Evolutionary conservation across 1,284 basidiomycete species (phyloP).

Genomic region (Leccinum subrobustum): DNA sequence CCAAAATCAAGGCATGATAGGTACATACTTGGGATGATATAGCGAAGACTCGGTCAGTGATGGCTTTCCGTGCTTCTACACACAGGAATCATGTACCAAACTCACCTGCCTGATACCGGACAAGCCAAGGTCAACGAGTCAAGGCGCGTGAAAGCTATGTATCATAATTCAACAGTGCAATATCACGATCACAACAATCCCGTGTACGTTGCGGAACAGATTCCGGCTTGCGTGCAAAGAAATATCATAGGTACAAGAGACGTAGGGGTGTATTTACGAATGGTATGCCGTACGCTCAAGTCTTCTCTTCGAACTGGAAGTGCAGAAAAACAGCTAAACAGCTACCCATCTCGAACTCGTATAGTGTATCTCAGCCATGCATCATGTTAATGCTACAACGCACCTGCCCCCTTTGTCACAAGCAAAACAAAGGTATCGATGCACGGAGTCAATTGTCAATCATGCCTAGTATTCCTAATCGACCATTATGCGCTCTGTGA

Average conservation of each 20-base stretch:
- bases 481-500: constrained; percentile 76
- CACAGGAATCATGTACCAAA: background rate
- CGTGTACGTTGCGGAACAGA: constrained; percentile 1
- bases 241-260: constrained; percentile 31
- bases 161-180: constrained; percentile 26
- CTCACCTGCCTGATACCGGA: constrained; percentile 12
- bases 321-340: constrained; percentile 16
- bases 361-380: constrained; percentile 28
- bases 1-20: background rate
- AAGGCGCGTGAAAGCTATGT: constrained; percentile 13
- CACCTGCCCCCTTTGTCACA: constrained; percentile 38
- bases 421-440: constrained; percentile 30
- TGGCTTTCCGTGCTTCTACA: background rate
- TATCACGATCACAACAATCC: background rate
- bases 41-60: background rate
- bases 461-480: constrained; percentile 42
- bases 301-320: constrained; percentile 10
- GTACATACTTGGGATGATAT: background rate
- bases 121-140: constrained; percentile 21
- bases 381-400: constrained; percentile 38
- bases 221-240: constrained; percentile 25
- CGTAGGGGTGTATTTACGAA: constrained; percentile 33
- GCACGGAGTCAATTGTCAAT: constrained; percentile 16
- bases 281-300: constrained; percentile 21
- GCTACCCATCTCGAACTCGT: constrained; percentile 22